Conservation (phyloP, 345 rosid genomes). For the Melaleuca quinquenervia region DNA sequence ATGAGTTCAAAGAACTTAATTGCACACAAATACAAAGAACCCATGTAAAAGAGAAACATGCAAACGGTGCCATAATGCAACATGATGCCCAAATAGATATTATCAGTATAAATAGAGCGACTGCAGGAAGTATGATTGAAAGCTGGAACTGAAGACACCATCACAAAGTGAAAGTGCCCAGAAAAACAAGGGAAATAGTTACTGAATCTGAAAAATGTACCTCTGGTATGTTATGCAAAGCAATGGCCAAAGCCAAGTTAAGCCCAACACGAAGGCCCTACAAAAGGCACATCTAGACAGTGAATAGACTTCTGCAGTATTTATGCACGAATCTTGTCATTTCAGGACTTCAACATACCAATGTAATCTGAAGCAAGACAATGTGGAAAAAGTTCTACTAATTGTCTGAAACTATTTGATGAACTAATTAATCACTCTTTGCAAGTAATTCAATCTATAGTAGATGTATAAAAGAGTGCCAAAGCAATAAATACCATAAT, state of each 20-base stretch:
- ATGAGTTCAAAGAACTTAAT: background rate
- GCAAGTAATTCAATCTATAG: background rate
- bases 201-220: conserved; percentile 26
- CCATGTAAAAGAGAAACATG: background rate
- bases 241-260: conserved; percentile 92
- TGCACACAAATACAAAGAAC: background rate
- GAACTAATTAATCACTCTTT: background rate
- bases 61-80: background rate
- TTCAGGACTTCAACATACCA: background rate
- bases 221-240: conserved; percentile 98
- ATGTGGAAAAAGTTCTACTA: background rate
- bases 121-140: background rate
- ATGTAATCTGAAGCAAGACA: background rate
- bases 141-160: background rate
- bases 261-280: conserved; percentile 94
- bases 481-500: background rate
- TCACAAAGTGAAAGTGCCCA: background rate
- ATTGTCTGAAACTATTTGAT: background rate
- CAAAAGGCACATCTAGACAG: conserved; percentile 1
- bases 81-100: background rate
- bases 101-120: background rate
- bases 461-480: background rate
- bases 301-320: background rate
- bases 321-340: background rate
- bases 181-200: background rate